Percentiles rank a stretch among this genome's conserved stretches.
These are phyloP conservation scores for Botryotinia globosa DNA, from an alignment of 2,329 filamentous ascomycete genomes.

Conservation along the genomic window DNA sequence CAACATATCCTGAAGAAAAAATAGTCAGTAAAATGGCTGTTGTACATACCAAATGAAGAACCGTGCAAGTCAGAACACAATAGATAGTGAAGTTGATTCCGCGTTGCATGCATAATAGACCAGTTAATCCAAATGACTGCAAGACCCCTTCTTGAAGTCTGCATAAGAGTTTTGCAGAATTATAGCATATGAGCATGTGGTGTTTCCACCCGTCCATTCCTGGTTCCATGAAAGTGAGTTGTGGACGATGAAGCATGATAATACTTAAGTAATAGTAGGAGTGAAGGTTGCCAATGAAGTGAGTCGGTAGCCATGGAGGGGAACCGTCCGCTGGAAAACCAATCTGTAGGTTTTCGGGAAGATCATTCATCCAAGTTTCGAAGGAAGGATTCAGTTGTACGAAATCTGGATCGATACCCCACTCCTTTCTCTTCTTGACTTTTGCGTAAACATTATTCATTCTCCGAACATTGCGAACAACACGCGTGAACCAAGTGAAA, in stretches of 20 bases:
- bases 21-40: neutral
- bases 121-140: conserved; percentile 71
- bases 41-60: conserved; percentile 79
- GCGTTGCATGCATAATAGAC: conserved; percentile 86
- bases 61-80: conserved; percentile 82
- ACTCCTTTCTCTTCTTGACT: conserved; percentile 74
- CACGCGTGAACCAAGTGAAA: conserved; percentile 75
- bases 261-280: conserved; percentile 83
- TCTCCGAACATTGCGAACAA: conserved; percentile 73
- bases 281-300: conserved; percentile 86
- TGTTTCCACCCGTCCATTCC: conserved; percentile 78
- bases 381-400: conserved; percentile 76
- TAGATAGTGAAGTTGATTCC: conserved; percentile 98
- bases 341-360: conserved; percentile 76
- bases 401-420: conserved; percentile 83
- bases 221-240: conserved; percentile 75
- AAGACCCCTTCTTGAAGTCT: conserved; percentile 82
- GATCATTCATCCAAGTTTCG: conserved; percentile 68
- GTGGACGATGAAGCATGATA: conserved; percentile 84
- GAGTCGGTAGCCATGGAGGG: conserved; percentile 78
- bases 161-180: conserved; percentile 80
- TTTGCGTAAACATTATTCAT: conserved; percentile 74
- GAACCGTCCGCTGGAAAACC: conserved; percentile 75
- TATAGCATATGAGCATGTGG: conserved; percentile 83
- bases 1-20: conserved; percentile 19